These are phyloP conservation scores for Daedalea quercina DNA, from an alignment of 768 basidiomycete species.

Conservation along the genomic window DNA sequence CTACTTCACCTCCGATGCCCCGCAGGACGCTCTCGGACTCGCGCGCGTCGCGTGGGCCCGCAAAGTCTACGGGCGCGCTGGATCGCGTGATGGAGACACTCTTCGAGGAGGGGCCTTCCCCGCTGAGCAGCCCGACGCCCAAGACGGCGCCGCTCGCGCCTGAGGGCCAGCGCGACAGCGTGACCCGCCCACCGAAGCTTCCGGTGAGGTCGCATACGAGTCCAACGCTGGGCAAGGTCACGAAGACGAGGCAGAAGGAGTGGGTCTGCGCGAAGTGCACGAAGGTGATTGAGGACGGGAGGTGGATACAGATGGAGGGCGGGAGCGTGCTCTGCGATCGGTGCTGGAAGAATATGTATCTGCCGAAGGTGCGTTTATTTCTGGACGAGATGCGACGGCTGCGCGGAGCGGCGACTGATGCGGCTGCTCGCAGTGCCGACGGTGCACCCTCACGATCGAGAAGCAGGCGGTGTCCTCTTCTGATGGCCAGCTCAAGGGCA, in stretches of 20 bases:
- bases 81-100: constrained; percentile 47
- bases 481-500: constrained; percentile 93
- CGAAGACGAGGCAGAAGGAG: constrained; percentile 22
- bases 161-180: constrained; percentile 37
- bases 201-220: constrained; percentile 51
- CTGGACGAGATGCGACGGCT: constrained; percentile 2
- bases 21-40: constrained; percentile 23
- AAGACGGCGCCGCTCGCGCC: constrained; percentile 14
- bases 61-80: constrained; percentile 33
- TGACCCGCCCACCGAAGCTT: constrained; percentile 45
- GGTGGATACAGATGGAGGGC: constrained; percentile 78
- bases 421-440: constrained; percentile 58
- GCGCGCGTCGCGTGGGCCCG: constrained; percentile 18
- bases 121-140: constrained; percentile 28
- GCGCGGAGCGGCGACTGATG: neutral
- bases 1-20: constrained; percentile 18
- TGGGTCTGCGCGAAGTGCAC: constrained; percentile 60
- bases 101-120: constrained; percentile 32
- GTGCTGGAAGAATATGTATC: constrained; percentile 96
- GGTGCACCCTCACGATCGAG: constrained; percentile 84
- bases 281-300: constrained; percentile 65
- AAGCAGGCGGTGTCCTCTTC: constrained; percentile 85
- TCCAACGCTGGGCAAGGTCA: constrained; percentile 27
- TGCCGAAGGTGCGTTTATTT: constrained; percentile 65
- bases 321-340: constrained; percentile 75